Base-by-base conservation (phyloP, 2,329 filamentous ascomycete species). In the Penicillium sp. region DNA sequence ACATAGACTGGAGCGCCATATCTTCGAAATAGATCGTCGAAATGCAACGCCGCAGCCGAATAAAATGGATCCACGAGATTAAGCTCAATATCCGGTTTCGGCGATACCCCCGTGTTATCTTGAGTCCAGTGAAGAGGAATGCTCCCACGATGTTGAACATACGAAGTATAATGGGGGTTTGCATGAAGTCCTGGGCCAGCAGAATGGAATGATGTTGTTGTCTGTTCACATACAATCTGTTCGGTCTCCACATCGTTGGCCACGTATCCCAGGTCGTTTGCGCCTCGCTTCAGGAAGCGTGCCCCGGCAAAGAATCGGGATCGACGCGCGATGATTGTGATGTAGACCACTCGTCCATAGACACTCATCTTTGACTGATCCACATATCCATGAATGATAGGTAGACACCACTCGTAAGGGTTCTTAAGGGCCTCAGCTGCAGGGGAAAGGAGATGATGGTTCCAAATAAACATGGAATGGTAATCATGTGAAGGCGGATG, bases 231-330 rank as follows among this genome's bases (percentile, higher is more conserved):
- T 6, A 99, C 92, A 57, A 99, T 97, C 71, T 99, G 94, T 74
- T 99, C 94, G 1, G 94, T 97, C 75, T 99, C 95, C 25, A 99
- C 94, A 73, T 99, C 95, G 68, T 99, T 99, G 50, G 94, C 95
- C 52, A 99, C 94, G 70, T 96, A 96, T 15, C 94, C 93, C 54
- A 92, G 72, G 71, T 99, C 94, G 67, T 99, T 99, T 46, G 91
- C 89, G 32, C 94, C 94, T 55, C 94, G 86, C 73, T 99, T 99
- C 50, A 99, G 76, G 63, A 97, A 99, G 4, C 94, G 83, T 37
- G 94, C 94, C 29, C 94, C 94, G 3, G 94, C 94, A 72, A 97
- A 99, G 72, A 90, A 91, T 9, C 94, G 85, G 16, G 94, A 99
- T 32, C 94, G 85, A 53, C 94, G 82, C 3, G 94, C 95, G 65